Evolutionary conservation across 2,329 filamentous ascomycete genomes (phyloP).

Genomic region (Trichoderma sp.): DNA sequence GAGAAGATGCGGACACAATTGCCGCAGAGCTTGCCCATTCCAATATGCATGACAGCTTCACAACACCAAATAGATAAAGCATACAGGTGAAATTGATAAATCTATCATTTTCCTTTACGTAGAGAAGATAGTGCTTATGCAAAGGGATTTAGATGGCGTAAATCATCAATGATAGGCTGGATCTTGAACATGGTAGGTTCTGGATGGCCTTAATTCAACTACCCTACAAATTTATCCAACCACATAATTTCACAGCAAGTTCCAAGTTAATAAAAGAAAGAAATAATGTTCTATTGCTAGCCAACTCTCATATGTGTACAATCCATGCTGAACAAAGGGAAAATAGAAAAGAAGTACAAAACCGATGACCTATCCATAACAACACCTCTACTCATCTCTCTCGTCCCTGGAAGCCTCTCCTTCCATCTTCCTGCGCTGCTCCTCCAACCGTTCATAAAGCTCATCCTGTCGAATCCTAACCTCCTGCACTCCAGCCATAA

Average conservation of each 20-base stretch:
- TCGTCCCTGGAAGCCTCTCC: background rate
- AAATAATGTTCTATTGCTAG: background rate
- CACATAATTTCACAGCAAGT: background rate
- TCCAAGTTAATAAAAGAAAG: background rate
- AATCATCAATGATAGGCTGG: background rate
- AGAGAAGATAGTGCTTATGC: background rate
- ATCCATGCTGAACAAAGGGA: no score
- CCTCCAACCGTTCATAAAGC: background rate
- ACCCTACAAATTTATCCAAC: background rate
- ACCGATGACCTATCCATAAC: no score
- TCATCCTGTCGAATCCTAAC: background rate
- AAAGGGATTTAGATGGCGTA: background rate
- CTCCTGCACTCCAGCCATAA: background rate
- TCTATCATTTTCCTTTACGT: background rate
- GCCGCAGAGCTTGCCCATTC: background rate
- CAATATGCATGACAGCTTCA: no score
- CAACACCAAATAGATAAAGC: no score
- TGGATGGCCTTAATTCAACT: background rate
- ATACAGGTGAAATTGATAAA: no score
- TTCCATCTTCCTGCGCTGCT: background rate
- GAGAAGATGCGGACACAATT: background rate
- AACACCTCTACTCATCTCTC: background rate
- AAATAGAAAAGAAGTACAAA: no score
- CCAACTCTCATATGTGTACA: background rate
- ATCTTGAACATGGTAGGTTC: background rate